Evolutionary conservation across 441 rosid genomes (phyloP).

Genomic region (Eruca vesicaria): DNA sequence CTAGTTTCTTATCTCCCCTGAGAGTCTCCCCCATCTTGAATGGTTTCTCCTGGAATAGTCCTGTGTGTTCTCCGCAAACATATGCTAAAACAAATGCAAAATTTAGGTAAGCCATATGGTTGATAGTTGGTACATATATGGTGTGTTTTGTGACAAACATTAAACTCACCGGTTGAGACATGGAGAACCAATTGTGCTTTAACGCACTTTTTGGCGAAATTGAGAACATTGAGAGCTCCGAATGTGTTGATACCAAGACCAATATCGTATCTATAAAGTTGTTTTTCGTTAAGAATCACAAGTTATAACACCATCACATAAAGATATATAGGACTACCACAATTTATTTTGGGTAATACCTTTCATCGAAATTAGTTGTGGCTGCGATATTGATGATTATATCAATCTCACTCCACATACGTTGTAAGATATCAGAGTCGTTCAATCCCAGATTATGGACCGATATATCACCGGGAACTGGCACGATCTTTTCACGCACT

Average conservation of each 20-base stretch:
- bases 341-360: conserved; percentile 36
- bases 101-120: conserved; percentile 25
- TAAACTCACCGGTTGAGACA: conserved; percentile 76
- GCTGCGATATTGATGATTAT: conserved; percentile 74
- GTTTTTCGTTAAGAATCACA: neutral
- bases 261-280: conserved; percentile 62
- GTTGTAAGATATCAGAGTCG: conserved; percentile 44
- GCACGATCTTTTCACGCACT: conserved; percentile 51
- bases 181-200: conserved; percentile 58
- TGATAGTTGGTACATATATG: neutral
- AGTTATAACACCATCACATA: neutral
- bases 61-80: conserved; percentile 69
- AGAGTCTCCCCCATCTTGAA: conserved; percentile 62
- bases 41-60: conserved; percentile 58
- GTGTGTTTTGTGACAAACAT: neutral
- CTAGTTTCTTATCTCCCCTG: conserved; percentile 52
- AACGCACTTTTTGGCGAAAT: conserved; percentile 68
- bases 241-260: conserved; percentile 74
- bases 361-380: conserved; percentile 81
- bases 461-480: conserved; percentile 75
- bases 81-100: conserved; percentile 55
- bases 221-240: conserved; percentile 63
- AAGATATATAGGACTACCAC: neutral
- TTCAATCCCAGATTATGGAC: conserved; percentile 55
- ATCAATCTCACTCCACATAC: conserved; percentile 60